A percentile compares a stretch with the other conserved stretches of the same genome.
Evolutionary conservation across 1,284 basidiomycete genomes (phyloP).

Genomic region (Serendipita sp.): DNA sequence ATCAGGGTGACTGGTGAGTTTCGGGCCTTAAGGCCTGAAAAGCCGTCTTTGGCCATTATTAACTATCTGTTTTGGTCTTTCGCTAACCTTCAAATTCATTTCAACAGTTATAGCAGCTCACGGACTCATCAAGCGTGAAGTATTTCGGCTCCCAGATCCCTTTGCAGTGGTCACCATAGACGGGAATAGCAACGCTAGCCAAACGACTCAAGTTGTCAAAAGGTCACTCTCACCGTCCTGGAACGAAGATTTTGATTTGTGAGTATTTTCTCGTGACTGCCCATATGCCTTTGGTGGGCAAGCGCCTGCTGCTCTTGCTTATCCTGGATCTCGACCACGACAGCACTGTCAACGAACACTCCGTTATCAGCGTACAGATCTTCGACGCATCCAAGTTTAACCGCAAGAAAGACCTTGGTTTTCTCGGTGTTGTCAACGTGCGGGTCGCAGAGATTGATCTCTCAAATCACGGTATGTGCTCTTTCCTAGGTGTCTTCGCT

Average conservation of each 20-base stretch:
- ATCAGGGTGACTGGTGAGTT: constrained; percentile 4
- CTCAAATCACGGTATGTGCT: constrained; percentile 14
- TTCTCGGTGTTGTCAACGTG: constrained; percentile 46
- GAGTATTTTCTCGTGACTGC: not conserved
- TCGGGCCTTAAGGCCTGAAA: no score
- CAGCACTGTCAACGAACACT: constrained; percentile 39
- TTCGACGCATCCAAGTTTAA: constrained; percentile 31
- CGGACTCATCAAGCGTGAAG: constrained; percentile 34
- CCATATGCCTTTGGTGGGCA: not conserved
- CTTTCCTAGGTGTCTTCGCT: not conserved
- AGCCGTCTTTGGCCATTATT: no score
- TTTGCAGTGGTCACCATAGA: constrained; percentile 47
- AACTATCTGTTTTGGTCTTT: not conserved
- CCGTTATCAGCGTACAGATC: constrained; percentile 42
- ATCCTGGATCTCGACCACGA: not conserved
- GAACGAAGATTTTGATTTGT: constrained; percentile 40
- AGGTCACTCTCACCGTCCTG: constrained; percentile 36
- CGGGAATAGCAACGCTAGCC: constrained; percentile 34
- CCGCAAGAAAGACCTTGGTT: constrained; percentile 41
- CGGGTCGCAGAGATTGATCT: constrained; percentile 13
- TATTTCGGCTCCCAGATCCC: constrained; percentile 38
- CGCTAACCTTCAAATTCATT: not conserved
- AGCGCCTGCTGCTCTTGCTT: not conserved
- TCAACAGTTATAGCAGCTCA: constrained; percentile 33
- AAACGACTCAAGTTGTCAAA: constrained; percentile 38